Evolutionary conservation across 768 basidiomycete genomes (phyloP).

Genomic region (Lactarius sanguifluus): DNA sequence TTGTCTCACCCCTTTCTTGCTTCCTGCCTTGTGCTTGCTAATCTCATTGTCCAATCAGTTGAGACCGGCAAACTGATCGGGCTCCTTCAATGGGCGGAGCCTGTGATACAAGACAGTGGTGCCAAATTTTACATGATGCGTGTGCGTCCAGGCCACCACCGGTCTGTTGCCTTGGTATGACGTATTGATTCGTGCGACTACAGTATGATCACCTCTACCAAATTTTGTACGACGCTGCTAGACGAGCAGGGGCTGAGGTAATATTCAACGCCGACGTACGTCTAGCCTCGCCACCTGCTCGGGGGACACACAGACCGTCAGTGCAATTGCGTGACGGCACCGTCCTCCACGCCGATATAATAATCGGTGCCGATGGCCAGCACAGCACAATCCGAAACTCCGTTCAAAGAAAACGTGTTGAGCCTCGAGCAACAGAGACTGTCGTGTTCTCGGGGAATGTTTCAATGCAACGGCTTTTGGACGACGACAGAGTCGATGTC

Average conservation of each 20-base stretch:
- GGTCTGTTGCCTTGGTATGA: not conserved
- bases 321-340: slow-evolving; percentile 27
- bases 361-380: slow-evolving; percentile 31
- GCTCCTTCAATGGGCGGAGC: slow-evolving; percentile 20
- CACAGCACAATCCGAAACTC: slow-evolving; percentile 23
- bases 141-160: slow-evolving; percentile 12
- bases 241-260: slow-evolving; percentile 24
- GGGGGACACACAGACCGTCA: slow-evolving; percentile 4
- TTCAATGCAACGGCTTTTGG: slow-evolving; percentile 15
- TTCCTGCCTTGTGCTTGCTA: not conserved
- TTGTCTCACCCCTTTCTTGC: not conserved
- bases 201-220: slow-evolving; percentile 26
- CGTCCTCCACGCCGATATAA: slow-evolving; percentile 26
- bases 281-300: slow-evolving; percentile 10
- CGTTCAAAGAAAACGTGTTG: slow-evolving; percentile 9
- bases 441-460: slow-evolving; percentile 19
- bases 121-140: slow-evolving; percentile 21
- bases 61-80: slow-evolving; percentile 19
- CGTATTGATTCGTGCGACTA: not conserved
- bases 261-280: slow-evolving; percentile 20
- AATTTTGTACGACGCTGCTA: slow-evolving; percentile 23
- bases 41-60: not conserved
- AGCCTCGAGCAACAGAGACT: slow-evolving; percentile 19
- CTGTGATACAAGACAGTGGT: slow-evolving; percentile 16
- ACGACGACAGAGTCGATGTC: slow-evolving; percentile 16